Evolutionary conservation across 1,284 basidiomycete genomes (phyloP).

Genomic region (Ceratobasidium sp.): DNA sequence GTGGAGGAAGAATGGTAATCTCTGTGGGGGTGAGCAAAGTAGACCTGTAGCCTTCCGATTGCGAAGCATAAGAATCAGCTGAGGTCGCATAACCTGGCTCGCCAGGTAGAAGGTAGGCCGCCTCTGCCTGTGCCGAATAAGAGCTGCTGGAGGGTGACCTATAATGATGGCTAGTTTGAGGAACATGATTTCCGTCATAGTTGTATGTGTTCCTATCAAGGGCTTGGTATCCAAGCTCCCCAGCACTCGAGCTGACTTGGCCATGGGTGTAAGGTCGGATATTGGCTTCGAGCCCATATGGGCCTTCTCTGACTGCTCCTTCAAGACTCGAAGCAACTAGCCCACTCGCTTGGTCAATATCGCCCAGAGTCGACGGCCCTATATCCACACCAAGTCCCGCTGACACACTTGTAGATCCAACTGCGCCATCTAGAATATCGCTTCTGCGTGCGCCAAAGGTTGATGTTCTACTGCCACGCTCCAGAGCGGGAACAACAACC

Average conservation of each 20-base stretch:
- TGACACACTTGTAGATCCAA: neutral
- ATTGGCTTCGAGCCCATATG: neutral
- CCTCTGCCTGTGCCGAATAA: slow-evolving; percentile 29
- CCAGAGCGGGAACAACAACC: slow-evolving; percentile 30
- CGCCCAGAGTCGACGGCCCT: neutral
- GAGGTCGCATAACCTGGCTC: slow-evolving; percentile 10
- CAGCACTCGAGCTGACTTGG: neutral
- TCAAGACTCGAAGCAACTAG: neutral
- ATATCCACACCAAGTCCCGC: neutral
- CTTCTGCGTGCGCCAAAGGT: neutral
- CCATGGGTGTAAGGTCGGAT: neutral
- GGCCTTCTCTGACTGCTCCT: neutral
- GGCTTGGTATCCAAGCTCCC: slow-evolving; percentile 9
- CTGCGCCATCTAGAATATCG: neutral
- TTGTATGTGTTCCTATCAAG: slow-evolving; percentile 17
- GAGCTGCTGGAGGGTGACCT: neutral
- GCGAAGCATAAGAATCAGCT: slow-evolving; percentile 19
- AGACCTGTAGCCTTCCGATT: slow-evolving; percentile 8
- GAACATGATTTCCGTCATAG: neutral
- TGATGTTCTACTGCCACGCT: slow-evolving; percentile 14
- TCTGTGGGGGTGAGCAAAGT: slow-evolving; percentile 22
- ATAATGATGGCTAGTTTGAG: slow-evolving; percentile 6
- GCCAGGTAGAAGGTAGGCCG: neutral
- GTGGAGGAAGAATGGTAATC: slow-evolving; percentile 40
- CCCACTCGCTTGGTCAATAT: neutral